A percentile compares a stretch with the other conserved stretches of the same genome.
Evolutionary conservation across 192 early-diverging fungal species (phyloP).

Genomic region (Backusella psychrophila): DNA sequence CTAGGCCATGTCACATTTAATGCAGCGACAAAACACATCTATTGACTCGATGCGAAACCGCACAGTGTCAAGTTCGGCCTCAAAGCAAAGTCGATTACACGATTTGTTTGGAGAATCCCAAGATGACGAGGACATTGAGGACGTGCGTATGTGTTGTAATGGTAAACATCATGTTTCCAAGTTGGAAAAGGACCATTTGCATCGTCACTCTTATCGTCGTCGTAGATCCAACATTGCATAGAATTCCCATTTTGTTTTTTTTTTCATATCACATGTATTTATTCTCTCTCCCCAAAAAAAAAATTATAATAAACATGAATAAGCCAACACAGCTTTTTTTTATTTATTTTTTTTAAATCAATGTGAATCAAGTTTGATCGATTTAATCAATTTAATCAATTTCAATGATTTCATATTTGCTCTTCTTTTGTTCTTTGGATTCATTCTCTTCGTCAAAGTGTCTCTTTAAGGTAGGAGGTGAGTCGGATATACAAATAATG

Average conservation of each 20-base stretch:
- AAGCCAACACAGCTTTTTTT: too few species aligned
- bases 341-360: too few species aligned
- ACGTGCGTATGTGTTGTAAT: constrained; percentile 40
- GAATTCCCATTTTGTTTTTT: neutral
- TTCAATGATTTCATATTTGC: neutral
- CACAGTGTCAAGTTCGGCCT: neutral
- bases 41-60: neutral
- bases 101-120: constrained; percentile 1
- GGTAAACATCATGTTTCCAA: constrained; percentile 38
- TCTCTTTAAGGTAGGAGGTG: neutral
- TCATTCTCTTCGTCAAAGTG: too few species aligned
- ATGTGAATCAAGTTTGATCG: neutral
- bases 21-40: constrained; percentile 3
- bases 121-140: constrained; percentile 34
- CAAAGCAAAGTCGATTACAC: neutral
- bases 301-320: too few species aligned
- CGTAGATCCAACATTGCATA: neutral
- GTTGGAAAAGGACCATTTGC: constrained; percentile 28
- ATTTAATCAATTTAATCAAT: neutral
- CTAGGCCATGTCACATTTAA: constrained; percentile 21
- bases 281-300: neutral
- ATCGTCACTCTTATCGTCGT: constrained; percentile 21
- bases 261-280: neutral
- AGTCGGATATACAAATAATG: neutral
- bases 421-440: neutral